Evolutionary conservation across 257 asterid species (phyloP), one percentile per base, ranked within the genome.

Genomic region (Przewalskia tangutica): DNA sequence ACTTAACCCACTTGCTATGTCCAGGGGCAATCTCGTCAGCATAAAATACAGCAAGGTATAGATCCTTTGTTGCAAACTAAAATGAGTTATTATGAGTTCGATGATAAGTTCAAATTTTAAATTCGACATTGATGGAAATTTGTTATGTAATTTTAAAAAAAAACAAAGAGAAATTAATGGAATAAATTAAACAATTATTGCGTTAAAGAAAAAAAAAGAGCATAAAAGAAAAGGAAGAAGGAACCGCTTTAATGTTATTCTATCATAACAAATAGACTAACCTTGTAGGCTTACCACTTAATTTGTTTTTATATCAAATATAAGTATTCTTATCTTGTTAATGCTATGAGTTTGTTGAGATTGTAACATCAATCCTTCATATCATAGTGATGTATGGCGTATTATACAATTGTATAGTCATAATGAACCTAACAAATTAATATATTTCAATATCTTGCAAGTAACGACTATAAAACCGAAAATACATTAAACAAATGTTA

Each of bases 1-100:
- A 80, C 77, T 77, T 80, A 64, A 64, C 38, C 60, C 83, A 80
- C 83, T 17, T 64, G 83, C 32, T 53, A 46, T 46, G 60, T 42
- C n/a, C 32, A 62, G 71, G 82, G 82, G 58, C 42, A 56, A 73
- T 40, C 3, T 10, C 40, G 73, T 40, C 44, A 73, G 13, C 60
- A 12, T 23, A 71, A 2, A 71, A 71, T 5, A 71, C 58, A 71
- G n/a, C 77, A 70, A 44, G 58, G 36, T 38, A 46, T 18, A 27
- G 32, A 27, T 27, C 32, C 32, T 2, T 27, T 27, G 1, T 3
- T 53, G 18, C 18, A 2, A 53, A 13, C 2, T 12, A 51, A 51
- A 51, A 51, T 5, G 16, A 51, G 16, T 12, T 51, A 11, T 51
- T 3, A 12, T 51, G 56, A 4, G 56, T 51, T 51, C 2, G 5